Evolutionary conservation across 78 protist species (phyloP).

Genomic region (Ministeria vibrans): DNA sequence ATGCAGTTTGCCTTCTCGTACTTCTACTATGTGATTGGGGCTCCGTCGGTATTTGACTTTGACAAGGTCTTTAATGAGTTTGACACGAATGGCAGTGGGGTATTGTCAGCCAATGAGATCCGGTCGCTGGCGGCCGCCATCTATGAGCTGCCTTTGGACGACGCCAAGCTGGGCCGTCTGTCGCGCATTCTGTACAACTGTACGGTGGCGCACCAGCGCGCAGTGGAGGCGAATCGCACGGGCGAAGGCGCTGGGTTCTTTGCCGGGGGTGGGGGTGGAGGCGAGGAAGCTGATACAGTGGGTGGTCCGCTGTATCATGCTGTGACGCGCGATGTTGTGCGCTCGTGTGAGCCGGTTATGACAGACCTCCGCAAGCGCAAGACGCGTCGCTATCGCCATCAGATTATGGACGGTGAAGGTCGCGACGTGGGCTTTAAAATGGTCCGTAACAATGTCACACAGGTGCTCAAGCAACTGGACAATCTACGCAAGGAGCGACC

Average conservation of each 20-base stretch:
- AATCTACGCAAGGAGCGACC: conserved; percentile 45
- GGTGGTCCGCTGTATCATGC: no score
- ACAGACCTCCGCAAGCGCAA: neutral
- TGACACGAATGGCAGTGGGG: conserved; percentile 58
- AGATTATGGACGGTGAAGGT: conserved; percentile 37
- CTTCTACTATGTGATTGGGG: conserved; percentile 70
- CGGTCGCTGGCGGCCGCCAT: conserved; percentile 44
- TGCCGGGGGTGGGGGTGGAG: conserved; percentile 6
- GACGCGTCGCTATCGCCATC: neutral
- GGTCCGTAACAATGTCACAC: conserved; percentile 38
- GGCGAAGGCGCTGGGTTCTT: no score
- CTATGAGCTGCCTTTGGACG: conserved; percentile 27
- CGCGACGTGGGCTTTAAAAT: conserved; percentile 70
- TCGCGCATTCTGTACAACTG: neutral
- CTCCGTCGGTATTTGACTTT: conserved; percentile 3
- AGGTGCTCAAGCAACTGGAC: conserved; percentile 36
- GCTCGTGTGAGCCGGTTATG: no score
- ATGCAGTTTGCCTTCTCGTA: conserved; percentile 90
- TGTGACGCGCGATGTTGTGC: no score
- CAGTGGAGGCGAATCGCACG: no score
- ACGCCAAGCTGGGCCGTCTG: neutral
- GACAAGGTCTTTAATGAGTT: conserved; percentile 27
- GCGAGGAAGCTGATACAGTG: no score
- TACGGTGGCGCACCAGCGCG: no score
- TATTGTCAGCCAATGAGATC: conserved; percentile 40